These are phyloP conservation scores for Vaccinium myrtillus DNA, from an alignment of 148 eudicot species.

Conservation along the genomic window DNA sequence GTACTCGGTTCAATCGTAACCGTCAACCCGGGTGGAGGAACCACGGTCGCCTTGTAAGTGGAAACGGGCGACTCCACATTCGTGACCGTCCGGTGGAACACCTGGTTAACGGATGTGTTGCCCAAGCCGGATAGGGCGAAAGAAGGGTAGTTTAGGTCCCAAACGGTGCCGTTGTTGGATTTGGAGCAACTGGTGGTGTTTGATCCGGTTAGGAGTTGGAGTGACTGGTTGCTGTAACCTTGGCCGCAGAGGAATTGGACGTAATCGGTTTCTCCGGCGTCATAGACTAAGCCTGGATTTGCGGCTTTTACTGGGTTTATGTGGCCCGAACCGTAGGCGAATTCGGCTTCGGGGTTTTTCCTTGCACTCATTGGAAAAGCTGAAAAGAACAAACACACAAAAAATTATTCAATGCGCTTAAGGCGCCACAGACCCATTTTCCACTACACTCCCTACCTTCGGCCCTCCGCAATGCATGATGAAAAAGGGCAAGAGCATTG, in stretches of 20 bases:
- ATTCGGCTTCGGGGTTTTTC: constrained; percentile 24
- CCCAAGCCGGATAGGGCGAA: constrained; percentile 22
- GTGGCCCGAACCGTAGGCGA: constrained; percentile 56
- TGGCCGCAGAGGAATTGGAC: constrained; percentile 38
- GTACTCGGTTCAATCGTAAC: constrained; percentile 25
- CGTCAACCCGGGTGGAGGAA: constrained; percentile 15
- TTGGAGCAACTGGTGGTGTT: constrained; percentile 28
- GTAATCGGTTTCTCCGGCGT: constrained; percentile 31
- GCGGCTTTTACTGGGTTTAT: constrained; percentile 33
- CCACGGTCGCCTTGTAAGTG: constrained; percentile 24
- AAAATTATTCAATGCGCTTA: too few species aligned
- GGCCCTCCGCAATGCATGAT: too few species aligned
- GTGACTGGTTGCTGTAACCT: constrained; percentile 30
- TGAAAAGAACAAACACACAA: background rate
- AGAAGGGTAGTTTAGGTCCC: constrained; percentile 51
- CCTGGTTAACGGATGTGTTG: background rate
- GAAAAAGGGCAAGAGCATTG: too few species aligned
- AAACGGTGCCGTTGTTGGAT: constrained; percentile 22
- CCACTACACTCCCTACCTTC: too few species aligned
- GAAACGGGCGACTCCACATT: constrained; percentile 43
- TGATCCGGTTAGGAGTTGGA: constrained; percentile 36
- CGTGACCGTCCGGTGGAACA: constrained; percentile 39
- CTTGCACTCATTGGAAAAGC: constrained; percentile 25
- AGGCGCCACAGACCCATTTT: too few species aligned
- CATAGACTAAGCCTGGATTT: constrained; percentile 45